phyloP scores from a whole-genome alignment of 2,329 filamentous ascomycete genomes.

The Westerdykella ornata region DNA sequence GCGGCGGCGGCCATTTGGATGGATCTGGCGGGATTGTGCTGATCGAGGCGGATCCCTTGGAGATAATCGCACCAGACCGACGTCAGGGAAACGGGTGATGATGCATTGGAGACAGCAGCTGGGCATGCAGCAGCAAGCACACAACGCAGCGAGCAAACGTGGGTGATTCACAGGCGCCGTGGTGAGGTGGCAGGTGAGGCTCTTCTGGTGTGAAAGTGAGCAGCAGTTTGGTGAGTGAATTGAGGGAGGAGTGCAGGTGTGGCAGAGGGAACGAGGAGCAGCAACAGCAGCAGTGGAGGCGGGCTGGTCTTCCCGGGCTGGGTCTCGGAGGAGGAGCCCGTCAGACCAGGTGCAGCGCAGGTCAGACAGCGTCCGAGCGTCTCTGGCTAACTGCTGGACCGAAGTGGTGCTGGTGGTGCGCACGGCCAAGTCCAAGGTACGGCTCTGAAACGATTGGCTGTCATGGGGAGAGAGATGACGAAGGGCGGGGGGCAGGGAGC shows the following conservation, averaged over 20 bases:
- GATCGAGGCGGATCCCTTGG: slow-evolving; percentile 21
- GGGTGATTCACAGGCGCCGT: slow-evolving; percentile 18
- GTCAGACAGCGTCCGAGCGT: slow-evolving; percentile 35
- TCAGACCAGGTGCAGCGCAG: slow-evolving; percentile 27
- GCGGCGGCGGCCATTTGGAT: slow-evolving; percentile 25
- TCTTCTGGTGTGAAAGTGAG: background rate
- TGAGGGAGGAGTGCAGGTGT: background rate
- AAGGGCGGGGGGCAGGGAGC: slow-evolving; percentile 11
- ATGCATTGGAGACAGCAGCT: slow-evolving; percentile 38
- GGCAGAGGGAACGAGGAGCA: slow-evolving; percentile 21
- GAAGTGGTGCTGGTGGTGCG: slow-evolving; percentile 24
- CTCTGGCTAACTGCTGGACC: slow-evolving; percentile 19
- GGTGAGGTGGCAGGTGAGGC: slow-evolving; percentile 15
- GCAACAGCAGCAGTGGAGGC: slow-evolving; percentile 18
- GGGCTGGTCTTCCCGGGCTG: slow-evolving; percentile 8
- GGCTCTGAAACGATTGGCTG: slow-evolving; percentile 37
- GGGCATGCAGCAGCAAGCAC: slow-evolving; percentile 23
- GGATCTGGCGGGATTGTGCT: slow-evolving; percentile 7
- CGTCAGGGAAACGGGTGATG: slow-evolving; percentile 30
- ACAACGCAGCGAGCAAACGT: slow-evolving; percentile 20
- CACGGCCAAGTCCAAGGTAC: slow-evolving; percentile 31
- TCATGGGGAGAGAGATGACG: slow-evolving; percentile 32
- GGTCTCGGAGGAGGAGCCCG: slow-evolving; percentile 23
- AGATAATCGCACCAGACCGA: slow-evolving; percentile 31
- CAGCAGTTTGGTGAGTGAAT: background rate